Evolutionary conservation across 2,329 filamentous ascomycete species (phyloP).

Genomic region (Hymenotorrendiella dingleyae): DNA sequence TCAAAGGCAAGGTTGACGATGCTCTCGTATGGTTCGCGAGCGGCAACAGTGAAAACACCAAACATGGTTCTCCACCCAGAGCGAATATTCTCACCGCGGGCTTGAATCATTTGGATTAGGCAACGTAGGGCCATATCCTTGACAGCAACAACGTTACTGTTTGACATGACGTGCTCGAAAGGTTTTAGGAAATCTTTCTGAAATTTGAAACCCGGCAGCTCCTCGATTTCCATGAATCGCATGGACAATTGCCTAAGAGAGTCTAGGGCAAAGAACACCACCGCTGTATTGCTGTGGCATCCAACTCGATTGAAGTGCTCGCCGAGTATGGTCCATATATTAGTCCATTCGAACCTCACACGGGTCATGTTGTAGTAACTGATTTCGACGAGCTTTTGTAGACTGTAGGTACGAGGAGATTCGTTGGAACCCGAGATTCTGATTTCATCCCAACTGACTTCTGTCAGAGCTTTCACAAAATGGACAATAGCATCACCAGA

Average conservation of each 20-base stretch:
- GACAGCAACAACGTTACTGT: constrained; percentile 83
- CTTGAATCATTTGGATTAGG: constrained; percentile 98
- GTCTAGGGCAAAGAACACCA: constrained; percentile 96
- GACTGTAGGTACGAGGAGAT: constrained; percentile 89
- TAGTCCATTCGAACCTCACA: constrained; percentile 97
- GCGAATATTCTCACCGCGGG: constrained; percentile 90
- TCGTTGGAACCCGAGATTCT: constrained; percentile 95
- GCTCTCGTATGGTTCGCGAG: constrained; percentile 84
- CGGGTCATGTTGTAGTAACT: constrained; percentile 99
- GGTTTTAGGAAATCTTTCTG: constrained; percentile 99
- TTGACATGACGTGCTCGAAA: constrained; percentile 95
- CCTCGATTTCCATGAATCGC: constrained; percentile 98
- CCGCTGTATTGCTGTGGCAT: constrained; percentile 90
- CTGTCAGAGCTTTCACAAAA: constrained; percentile 85
- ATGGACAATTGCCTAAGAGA: constrained; percentile 93
- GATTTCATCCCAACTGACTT: constrained; percentile 99
- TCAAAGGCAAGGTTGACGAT: constrained; percentile 97
- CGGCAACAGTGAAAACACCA: constrained; percentile 94
- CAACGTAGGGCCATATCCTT: constrained; percentile 97
- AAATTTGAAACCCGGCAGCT: constrained; percentile 97
- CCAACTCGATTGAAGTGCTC: constrained; percentile 98
- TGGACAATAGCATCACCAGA: constrained; percentile 92
- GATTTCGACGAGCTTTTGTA: constrained; percentile 98
- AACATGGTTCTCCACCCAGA: constrained; percentile 99
- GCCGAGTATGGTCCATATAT: constrained; percentile 95